A percentile compares a stretch with the other conserved stretches of the same genome.
Evolutionary conservation across 2,329 filamentous ascomycete genomes (phyloP).

Genomic region (Mycosphaerella sp.): DNA sequence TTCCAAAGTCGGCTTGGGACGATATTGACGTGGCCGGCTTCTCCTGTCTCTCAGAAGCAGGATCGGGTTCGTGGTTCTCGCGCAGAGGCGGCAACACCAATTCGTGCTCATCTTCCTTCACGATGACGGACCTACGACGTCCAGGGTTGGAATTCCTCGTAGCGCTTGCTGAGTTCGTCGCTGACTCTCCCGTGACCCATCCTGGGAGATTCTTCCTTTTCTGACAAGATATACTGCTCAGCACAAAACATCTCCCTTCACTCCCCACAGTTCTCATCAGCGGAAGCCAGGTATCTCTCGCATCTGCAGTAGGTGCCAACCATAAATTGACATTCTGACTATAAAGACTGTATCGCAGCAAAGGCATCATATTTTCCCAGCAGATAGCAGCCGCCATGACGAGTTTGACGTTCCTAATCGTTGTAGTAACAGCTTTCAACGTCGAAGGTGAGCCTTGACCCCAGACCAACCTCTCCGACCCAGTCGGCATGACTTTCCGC

Average conservation of each 20-base stretch:
- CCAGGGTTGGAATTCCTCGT: conserved; percentile 11
- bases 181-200: conserved; percentile 46
- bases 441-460: conserved; percentile 76
- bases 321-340: conserved; percentile 88
- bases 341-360: conserved; percentile 77
- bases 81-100: conserved; percentile 41
- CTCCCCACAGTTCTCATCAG: conserved; percentile 76
- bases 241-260: conserved; percentile 78
- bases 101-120: conserved; percentile 49
- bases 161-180: background rate
- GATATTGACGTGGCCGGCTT: background rate
- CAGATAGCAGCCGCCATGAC: conserved; percentile 85
- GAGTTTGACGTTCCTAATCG: conserved; percentile 69
- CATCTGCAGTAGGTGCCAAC: conserved; percentile 83
- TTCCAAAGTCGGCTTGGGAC: conserved; percentile 4
- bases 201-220: conserved; percentile 51
- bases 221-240: conserved; percentile 80
- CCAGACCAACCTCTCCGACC: conserved; percentile 77
- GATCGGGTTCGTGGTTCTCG: conserved; percentile 15
- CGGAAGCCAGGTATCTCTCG: conserved; percentile 71
- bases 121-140: conserved; percentile 38
- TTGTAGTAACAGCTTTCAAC: conserved; percentile 70
- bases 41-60: background rate
- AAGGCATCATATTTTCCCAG: conserved; percentile 96
- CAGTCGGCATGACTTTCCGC: conserved; percentile 90